A percentile compares a stretch with the other conserved stretches of the same genome.
Conservation (phyloP, 306 rosid species). For the Alnus glutinosa region DNA sequence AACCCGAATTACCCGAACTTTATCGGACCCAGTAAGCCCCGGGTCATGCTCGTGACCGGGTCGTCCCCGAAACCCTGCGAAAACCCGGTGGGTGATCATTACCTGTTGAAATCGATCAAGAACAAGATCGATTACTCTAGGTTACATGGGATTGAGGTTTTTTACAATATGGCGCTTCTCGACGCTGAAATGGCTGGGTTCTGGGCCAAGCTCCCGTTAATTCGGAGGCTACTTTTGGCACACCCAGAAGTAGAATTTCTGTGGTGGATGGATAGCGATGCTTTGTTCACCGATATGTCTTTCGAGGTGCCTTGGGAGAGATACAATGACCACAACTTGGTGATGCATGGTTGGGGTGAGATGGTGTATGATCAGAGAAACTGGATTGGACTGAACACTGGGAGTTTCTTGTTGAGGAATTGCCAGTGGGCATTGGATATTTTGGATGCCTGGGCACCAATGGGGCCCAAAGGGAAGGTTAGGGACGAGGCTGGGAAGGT, state of each 20-base stretch:
- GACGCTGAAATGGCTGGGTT: conserved; percentile 67
- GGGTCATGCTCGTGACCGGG: conserved; percentile 59
- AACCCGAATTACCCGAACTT: conserved; percentile 51
- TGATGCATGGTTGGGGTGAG: conserved; percentile 61
- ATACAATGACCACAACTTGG: conserved; percentile 51
- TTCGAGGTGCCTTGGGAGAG: conserved; percentile 65
- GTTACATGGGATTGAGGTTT: conserved; percentile 54
- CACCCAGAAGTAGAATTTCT: conserved; percentile 58
- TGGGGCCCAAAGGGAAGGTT: conserved; percentile 70
- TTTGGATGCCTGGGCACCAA: conserved; percentile 83
- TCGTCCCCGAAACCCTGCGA: conserved; percentile 67
- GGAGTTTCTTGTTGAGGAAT: conserved; percentile 52
- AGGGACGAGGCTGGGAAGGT: conserved; percentile 62
- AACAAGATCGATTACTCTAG: conserved; percentile 63
- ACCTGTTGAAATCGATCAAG: conserved; percentile 53
- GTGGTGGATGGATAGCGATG: conserved; percentile 75
- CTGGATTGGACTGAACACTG: conserved; percentile 59
- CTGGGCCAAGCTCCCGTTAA: conserved; percentile 64
- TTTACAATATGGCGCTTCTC: conserved; percentile 53
- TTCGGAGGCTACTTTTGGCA: conserved; percentile 43
- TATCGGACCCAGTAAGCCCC: conserved; percentile 46
- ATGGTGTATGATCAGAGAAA: conserved; percentile 50
- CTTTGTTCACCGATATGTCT: conserved; percentile 65
- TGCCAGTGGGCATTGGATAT: conserved; percentile 67
- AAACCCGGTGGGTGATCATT: conserved; percentile 62